Evolutionary conservation across 2,329 filamentous ascomycete genomes (phyloP), one percentile per base, ranked within the genome.

Genomic region (Paracoccidioides brasiliensis): DNA sequence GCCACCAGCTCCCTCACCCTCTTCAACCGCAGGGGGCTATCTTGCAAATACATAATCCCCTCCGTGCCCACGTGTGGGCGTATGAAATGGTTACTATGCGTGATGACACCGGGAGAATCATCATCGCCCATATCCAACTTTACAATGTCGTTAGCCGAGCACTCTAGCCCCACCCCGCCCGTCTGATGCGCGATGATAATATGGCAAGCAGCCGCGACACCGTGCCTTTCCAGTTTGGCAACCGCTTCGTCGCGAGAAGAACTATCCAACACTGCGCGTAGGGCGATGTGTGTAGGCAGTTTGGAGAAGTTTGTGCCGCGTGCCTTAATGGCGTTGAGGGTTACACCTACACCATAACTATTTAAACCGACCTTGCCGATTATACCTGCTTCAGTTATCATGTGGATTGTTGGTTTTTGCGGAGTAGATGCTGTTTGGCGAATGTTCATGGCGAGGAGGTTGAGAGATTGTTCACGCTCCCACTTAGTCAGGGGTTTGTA

Each of bases 301-400:
- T 71, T 71, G 2, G 65, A 65, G 5, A 69, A 65, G 53, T 76
- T 69, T 46, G 80, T 71, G 1, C 79, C 79, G 38, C 70, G 67
- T 1, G 75, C 76, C 60, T 71, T 69, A 58, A 82, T 78, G 3
- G 80, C 80, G 62, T 82, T 83, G 49, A 82, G 69, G 32, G 74
- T 75, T 0, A 79, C 76, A 1, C 78, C 79, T 0, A 83, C 78
- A 3, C 79, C 78, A 0, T 64, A 59, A 46, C 66, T 70, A 61
- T 82, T 82, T 57, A 82, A 65, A 1, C 80, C 80, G 45, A 83
- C 80, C 62, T 82, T 82, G 14, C 78, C 78, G 52, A 81, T 76
- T 14, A 81, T 72, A 5, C 79, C 79, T 1, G 76, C 79, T 62
- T 81, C 79, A 3, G 78, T 80, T 55, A 81, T 71, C 71, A 80